Base-by-base conservation (phyloP, 2,329 filamentous ascomycete species). In the Arthrobotrys pseudoclavata region DNA sequence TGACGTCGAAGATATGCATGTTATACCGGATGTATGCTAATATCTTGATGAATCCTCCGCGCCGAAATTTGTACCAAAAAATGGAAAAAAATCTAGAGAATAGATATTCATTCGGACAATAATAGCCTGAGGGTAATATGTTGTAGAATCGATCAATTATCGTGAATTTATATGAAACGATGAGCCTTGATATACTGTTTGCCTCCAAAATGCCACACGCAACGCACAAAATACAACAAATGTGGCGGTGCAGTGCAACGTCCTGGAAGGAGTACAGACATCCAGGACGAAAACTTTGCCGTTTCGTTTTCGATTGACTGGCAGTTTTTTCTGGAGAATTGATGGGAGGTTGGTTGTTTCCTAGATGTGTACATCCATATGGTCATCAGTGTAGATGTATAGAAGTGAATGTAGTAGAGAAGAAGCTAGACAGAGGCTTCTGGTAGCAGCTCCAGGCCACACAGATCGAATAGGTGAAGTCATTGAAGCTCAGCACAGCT, bases 221-320 rank as follows among this genome's bases (percentile, higher is more conserved):
- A 48, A 48, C 45, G 45, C 45, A 48, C 45, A 48, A 22, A 48
- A 48, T 22, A 12, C 45, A 20, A 48, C 45, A 48, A 22, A 3
- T 22, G 18, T 20, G 5, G 45, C 45, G 37, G 37, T 34, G 31
- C 31, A 34, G 4, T 5, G 6, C 1, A 9, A 34, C 31, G 31
- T 34, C 12, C 31, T 34, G 31, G 31, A 9, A 5, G 31, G 31
- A 34, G 12, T 40, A n/a, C 15, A 40, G 2, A 15, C 5, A 40
- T 40, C 37, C 15, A 40, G 37, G 37, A 40, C 12, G 15, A 12
- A 1, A 40, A n/a, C 12, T 40, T 40, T 3, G 2, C 12, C 9
- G 7, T 15, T 40, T 40, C 2, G 15, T 15, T 40, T 5, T 34
- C 31, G 31, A 34, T 34, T 34, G 4, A 9, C 31, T 34, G 31